phyloP scores from a whole-genome alignment of 768 basidiomycete genomes.

The Suillus luteus region DNA sequence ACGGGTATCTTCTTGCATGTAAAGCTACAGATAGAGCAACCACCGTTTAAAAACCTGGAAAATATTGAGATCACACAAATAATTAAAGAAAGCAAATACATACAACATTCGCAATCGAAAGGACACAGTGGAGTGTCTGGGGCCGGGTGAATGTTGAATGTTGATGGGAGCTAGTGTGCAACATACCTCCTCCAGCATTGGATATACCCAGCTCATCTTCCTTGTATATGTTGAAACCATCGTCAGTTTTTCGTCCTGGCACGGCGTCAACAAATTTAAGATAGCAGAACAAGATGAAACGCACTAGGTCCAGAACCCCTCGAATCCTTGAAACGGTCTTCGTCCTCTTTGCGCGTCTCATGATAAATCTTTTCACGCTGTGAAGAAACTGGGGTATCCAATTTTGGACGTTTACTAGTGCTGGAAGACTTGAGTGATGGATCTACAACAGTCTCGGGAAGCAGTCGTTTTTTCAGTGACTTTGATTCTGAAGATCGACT shows the following conservation, averaged over 20 bases:
- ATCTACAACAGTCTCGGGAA: conserved; percentile 67
- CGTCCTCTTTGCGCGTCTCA: conserved; percentile 34
- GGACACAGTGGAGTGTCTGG: conserved; percentile 83
- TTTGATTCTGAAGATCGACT: conserved; percentile 19
- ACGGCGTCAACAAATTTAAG: conserved; percentile 16
- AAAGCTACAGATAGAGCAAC: conserved; percentile 2
- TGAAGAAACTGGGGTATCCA: conserved; percentile 19
- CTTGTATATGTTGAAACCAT: conserved; percentile 79
- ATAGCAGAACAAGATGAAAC: conserved; percentile 31
- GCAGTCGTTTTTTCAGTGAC: conserved; percentile 30
- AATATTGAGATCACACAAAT: conserved; percentile 3
- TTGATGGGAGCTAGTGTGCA: conserved; percentile 12
- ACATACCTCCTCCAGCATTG: conserved; percentile 70
- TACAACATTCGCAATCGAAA: conserved; percentile 89
- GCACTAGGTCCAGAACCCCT: conserved; percentile 70
- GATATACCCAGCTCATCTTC: conserved; percentile 79
- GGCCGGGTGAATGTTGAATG: conserved; percentile 24
- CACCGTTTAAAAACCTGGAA: conserved; percentile 30
- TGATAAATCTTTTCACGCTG: conserved; percentile 26
- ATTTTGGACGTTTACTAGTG: conserved; percentile 42
- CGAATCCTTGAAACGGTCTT: conserved; percentile 69
- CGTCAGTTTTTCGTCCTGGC: conserved; percentile 74
- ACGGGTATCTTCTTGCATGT: conserved; percentile 7
- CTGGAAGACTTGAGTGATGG: conserved; percentile 45
- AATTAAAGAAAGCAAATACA: conserved; percentile 31